These are phyloP conservation scores for Debaryomycetaceae sp. DNA, from an alignment of 1,139 yeast species.

Conservation along the genomic window DNA sequence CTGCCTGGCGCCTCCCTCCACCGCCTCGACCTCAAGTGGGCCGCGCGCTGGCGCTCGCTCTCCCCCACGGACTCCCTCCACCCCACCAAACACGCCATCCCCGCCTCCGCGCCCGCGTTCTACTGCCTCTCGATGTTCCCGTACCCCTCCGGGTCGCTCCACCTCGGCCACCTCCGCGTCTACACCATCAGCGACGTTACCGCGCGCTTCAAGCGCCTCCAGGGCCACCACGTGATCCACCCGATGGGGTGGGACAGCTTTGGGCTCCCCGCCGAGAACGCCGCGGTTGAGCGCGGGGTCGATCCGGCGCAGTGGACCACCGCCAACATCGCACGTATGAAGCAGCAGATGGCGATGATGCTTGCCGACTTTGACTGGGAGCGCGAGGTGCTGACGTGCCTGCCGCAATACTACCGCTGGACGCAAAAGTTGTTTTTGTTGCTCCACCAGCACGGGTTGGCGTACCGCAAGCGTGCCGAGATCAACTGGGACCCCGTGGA, in stretches of 20 bases:
- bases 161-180: constrained; percentile 90
- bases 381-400: constrained; percentile 80
- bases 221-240: constrained; percentile 76
- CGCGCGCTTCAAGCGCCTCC: constrained; percentile 71
- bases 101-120: constrained; percentile 33
- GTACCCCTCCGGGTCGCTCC: constrained; percentile 88
- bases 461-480: constrained; percentile 79
- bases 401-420: constrained; percentile 85
- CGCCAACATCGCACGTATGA: constrained; percentile 75
- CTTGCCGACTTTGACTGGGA: constrained; percentile 93
- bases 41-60: constrained; percentile 40
- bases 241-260: constrained; percentile 99
- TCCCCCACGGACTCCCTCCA: constrained; percentile 34
- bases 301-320: constrained; percentile 83
- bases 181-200: constrained; percentile 86
- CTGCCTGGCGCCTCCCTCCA: too few species aligned
- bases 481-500: constrained; percentile 99
- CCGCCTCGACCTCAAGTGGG: constrained; percentile 59
- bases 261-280: constrained; percentile 97
- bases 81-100: constrained; percentile 33
- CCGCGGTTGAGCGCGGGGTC: constrained; percentile 82
- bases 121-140: constrained; percentile 90
- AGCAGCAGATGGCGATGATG: constrained; percentile 72
- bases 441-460: constrained; percentile 70
- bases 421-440: constrained; percentile 82